Percentiles rank a stretch among this genome's conserved stretches.
Conservation (phyloP, 306 rosid species). For the Lathyrus aphaca region DNA sequence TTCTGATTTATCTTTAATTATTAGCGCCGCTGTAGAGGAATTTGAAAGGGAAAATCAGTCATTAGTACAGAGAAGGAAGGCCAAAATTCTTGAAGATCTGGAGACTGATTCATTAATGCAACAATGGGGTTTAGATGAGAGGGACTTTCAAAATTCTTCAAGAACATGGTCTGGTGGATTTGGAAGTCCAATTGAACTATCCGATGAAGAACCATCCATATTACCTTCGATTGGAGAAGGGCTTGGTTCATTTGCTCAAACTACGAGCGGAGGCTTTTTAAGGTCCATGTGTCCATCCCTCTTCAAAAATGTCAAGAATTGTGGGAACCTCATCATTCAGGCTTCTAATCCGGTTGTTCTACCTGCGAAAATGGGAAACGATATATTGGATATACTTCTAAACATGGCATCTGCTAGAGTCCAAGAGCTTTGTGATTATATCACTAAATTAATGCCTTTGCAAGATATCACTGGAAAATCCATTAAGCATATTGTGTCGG, state of each 20-base stretch:
- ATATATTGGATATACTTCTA: constrained; percentile 65
- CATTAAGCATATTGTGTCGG: constrained; percentile 45
- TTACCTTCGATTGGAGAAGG: constrained; percentile 72
- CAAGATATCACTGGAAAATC: constrained; percentile 75
- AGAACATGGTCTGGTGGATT: constrained; percentile 64
- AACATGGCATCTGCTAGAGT: constrained; percentile 59
- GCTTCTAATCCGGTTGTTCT: constrained; percentile 66
- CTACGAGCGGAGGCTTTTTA: constrained; percentile 63
- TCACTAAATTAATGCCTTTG: constrained; percentile 56
- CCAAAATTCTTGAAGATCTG: constrained; percentile 67
- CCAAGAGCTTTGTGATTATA: constrained; percentile 46
- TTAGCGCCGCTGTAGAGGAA: constrained; percentile 65
- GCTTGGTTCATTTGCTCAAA: constrained; percentile 62
- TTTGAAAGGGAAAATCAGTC: constrained; percentile 51
- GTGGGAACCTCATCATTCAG: constrained; percentile 64
- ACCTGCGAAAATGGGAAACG: constrained; percentile 67
- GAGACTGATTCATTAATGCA: constrained; percentile 76
- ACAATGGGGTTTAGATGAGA: constrained; percentile 76
- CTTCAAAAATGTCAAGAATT: constrained; percentile 57
- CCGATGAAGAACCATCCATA: constrained; percentile 48
- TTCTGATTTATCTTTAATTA: constrained; percentile 59
- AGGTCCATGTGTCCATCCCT: constrained; percentile 70
- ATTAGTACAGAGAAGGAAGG: constrained; percentile 60
- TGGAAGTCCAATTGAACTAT: constrained; percentile 85
- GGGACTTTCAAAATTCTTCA: constrained; percentile 63